A percentile compares a stretch with the other conserved stretches of the same genome.
phyloP scores from a whole-genome alignment of 23 red algal species.

The Gracilariopsis chorda region DNA sequence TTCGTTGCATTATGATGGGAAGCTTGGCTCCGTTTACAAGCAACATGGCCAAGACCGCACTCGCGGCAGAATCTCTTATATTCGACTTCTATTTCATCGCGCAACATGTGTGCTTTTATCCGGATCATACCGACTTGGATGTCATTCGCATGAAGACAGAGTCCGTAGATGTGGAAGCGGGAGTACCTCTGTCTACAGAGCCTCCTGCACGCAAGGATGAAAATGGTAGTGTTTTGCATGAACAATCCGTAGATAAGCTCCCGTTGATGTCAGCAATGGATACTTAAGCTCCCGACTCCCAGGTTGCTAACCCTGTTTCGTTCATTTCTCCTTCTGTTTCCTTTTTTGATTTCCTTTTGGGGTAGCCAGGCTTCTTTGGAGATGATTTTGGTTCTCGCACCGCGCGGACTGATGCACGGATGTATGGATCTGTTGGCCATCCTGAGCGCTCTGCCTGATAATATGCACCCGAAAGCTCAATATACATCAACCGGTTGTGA shows the following conservation, averaged over 20 bases:
- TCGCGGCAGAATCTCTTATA: slow-evolving; percentile 63
- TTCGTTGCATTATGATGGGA: slow-evolving; percentile 3
- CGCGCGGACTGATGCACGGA: not conserved
- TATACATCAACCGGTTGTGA: no score
- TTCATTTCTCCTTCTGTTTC: not conserved
- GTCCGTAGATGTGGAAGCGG: not conserved
- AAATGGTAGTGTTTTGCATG: not conserved
- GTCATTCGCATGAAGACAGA: not conserved
- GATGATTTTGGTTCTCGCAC: not conserved
- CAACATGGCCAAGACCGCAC: slow-evolving; percentile 75
- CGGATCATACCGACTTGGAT: slow-evolving; percentile 42
- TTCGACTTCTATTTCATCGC: slow-evolving; percentile 81
- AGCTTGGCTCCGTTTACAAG: slow-evolving; percentile 56
- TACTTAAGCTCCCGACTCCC: not conserved
- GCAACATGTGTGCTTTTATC: slow-evolving; percentile 68
- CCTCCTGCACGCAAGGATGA: no score
- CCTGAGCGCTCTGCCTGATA: no score
- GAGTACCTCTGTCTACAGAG: no score
- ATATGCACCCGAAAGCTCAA: no score
- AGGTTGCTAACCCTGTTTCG: not conserved
- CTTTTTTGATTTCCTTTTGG: not conserved
- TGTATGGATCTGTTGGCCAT: not conserved
- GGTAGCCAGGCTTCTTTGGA: not conserved
- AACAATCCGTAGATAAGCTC: not conserved
- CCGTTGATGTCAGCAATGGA: not conserved